Conservation (phyloP, 2,329 filamentous ascomycete genomes). For the Ophiostoma tasmaniense region DNA sequence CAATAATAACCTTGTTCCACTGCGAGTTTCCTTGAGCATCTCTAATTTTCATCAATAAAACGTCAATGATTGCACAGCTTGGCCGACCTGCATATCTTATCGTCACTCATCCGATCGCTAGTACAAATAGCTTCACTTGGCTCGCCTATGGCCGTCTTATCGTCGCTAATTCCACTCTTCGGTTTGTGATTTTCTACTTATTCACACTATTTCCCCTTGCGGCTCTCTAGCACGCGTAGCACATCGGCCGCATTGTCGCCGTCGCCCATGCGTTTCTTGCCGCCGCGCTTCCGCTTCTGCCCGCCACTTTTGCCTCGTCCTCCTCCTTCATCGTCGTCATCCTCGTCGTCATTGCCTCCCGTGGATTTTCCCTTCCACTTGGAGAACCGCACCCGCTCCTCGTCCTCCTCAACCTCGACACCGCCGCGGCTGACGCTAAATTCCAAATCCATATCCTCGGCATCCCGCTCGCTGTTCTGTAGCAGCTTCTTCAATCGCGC, state of each 20-base stretch:
- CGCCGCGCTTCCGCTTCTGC: slow-evolving; percentile 58
- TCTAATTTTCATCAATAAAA: not conserved
- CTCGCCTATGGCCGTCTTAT: not conserved
- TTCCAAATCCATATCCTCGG: slow-evolving; percentile 87
- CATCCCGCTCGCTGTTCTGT: slow-evolving; percentile 64
- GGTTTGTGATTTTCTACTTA: not conserved
- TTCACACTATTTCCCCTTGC: slow-evolving; percentile 26
- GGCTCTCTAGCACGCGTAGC: slow-evolving; percentile 63
- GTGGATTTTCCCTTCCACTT: slow-evolving; percentile 38
- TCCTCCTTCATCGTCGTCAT: slow-evolving; percentile 37
- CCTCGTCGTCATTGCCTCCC: slow-evolving; percentile 41
- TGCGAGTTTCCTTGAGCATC: not conserved
- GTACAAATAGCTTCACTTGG: not conserved
- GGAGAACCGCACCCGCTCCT: slow-evolving; percentile 58
- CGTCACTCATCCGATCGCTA: not conserved
- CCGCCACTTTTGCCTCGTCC: slow-evolving; percentile 34
- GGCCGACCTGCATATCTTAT: not conserved
- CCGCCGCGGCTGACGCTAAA: slow-evolving; percentile 88
- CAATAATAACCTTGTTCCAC: not conserved
- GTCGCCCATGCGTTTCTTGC: slow-evolving; percentile 70
- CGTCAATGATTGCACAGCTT: not conserved
- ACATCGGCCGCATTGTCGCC: slow-evolving; percentile 73
- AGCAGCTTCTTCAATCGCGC: slow-evolving; percentile 68
- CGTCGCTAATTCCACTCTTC: not conserved
- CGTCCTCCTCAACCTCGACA: slow-evolving; percentile 65